Base-by-base conservation (phyloP, 2,329 filamentous ascomycete genomes). In the Coniochaeta ligniaria region DNA sequence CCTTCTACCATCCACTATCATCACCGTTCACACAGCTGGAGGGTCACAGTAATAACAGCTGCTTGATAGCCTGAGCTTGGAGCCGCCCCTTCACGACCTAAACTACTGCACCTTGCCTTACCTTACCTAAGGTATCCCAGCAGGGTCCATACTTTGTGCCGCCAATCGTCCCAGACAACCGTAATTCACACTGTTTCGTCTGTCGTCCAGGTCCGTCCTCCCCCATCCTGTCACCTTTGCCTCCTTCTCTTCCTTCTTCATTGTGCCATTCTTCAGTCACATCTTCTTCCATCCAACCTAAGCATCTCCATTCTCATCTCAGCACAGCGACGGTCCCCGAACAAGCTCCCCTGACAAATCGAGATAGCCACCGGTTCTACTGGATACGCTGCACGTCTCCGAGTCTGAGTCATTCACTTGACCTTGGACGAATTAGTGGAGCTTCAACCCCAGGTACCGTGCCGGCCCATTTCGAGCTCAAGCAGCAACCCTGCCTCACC, bases 391-490 rank as follows among this genome's bases (percentile, higher is more conserved):
- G 66, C 64, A 62, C 55, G 57, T 60, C 54, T 59, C 65, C 63
- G 62, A 61, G 63, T 71, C 67, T 68, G 68, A 70, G 67, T 70
- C 69, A 70, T 70, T 70, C 60, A 65, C 43, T 68, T 68, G 69
- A 68, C 62, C 64, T 69, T 67, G 64, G 66, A 67, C 66, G 63
- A 66, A 62, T 61, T 65, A 45, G 65, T 67, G 63, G 66, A 66
- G 63, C 62, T 66, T 16, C 35, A 28, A 62, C 59, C 60, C 61
- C 60, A 65, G 60, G 60, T 61, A 63, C 54, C 20, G 31, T 38
- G 59, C 47, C 22, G 24, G 24, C 14, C 24, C 47, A 31, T 52
- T 31, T 52, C 2, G 47, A 52, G 47, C 47, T 52, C 47, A 31
- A 28, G 24, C 45, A 50, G 43, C 31, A 36, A 47, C 58, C 58